A percentile compares a stretch with the other conserved stretches of the same genome.
phyloP scores from a whole-genome alignment of 1,284 basidiomycete genomes.

The Irpex sp. region DNA sequence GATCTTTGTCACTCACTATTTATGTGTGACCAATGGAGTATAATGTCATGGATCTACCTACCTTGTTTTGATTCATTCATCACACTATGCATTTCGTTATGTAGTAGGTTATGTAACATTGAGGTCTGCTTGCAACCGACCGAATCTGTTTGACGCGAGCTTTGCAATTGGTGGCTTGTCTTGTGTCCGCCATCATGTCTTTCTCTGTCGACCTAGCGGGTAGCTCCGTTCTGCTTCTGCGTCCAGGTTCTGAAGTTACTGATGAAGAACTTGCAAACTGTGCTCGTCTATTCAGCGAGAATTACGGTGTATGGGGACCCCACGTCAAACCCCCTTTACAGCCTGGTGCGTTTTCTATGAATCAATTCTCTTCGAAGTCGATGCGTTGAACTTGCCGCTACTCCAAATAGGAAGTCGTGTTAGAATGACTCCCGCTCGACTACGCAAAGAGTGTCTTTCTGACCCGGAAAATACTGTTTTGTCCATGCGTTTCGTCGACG shows the following conservation, averaged over 20 bases:
- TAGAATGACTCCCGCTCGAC: constrained; percentile 14
- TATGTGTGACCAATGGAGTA: background rate
- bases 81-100: background rate
- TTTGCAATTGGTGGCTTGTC: too few relatives aligned
- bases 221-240: background rate
- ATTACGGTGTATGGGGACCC: constrained; percentile 25
- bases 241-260: background rate
- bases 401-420: constrained; percentile 17
- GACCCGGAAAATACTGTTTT: constrained; percentile 12
- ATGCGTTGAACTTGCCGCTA: background rate
- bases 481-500: constrained; percentile 5
- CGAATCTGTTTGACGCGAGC: too few relatives aligned
- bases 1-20: constrained; percentile 1
- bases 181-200: background rate
- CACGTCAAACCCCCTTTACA: constrained; percentile 12
- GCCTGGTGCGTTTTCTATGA: constrained; percentile 11
- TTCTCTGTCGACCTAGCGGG: background rate
- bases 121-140: too few relatives aligned
- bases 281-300: constrained; percentile 21
- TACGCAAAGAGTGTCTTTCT: constrained; percentile 19
- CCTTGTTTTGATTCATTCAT: background rate
- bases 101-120: background rate
- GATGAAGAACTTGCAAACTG: constrained; percentile 23
- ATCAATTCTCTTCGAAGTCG: background rate
- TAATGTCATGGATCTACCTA: background rate